A percentile compares a stretch with the other conserved stretches of the same genome.
Evolutionary conservation across 805 yeast genomes (phyloP).

Genomic region (Saccharomyces kudriavzevii): DNA sequence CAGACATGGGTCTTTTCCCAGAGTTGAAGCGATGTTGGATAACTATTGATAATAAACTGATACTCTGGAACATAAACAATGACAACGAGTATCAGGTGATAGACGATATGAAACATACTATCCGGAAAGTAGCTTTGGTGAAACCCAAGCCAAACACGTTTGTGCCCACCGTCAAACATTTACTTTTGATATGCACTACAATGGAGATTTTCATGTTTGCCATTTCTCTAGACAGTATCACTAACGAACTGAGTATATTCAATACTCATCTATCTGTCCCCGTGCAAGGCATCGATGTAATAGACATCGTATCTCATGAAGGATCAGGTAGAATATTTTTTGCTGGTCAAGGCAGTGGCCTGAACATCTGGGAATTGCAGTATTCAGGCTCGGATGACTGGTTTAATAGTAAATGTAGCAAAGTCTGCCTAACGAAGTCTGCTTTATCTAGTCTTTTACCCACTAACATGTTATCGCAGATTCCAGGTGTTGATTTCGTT

Average conservation of each 20-base stretch:
- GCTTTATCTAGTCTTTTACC: slow-evolving; percentile 48
- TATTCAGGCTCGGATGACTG: slow-evolving; percentile 80
- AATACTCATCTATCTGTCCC: slow-evolving; percentile 80
- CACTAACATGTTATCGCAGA: slow-evolving; percentile 23
- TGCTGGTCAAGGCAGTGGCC: slow-evolving; percentile 70
- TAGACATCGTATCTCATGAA: slow-evolving; percentile 50
- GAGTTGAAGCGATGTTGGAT: slow-evolving; percentile 82
- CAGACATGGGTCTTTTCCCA: slow-evolving; percentile 77
- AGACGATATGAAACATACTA: slow-evolving; percentile 73
- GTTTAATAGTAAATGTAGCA: slow-evolving; percentile 76
- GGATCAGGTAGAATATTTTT: slow-evolving; percentile 75
- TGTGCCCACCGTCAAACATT: slow-evolving; percentile 62
- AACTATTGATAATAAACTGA: slow-evolving; percentile 68
- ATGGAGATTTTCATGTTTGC: slow-evolving; percentile 71
- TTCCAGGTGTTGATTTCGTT: slow-evolving; percentile 33
- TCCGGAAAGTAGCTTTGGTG: slow-evolving; percentile 67
- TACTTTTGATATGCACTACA: slow-evolving; percentile 74
- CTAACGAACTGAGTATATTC: slow-evolving; percentile 55
- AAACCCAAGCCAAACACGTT: slow-evolving; percentile 77
- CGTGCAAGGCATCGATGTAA: slow-evolving; percentile 67
- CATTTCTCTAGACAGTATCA: slow-evolving; percentile 41
- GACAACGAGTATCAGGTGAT: slow-evolving; percentile 66
- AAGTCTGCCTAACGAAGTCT: slow-evolving; percentile 72
- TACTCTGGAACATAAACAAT: slow-evolving; percentile 72
- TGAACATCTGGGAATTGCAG: slow-evolving; percentile 77